phyloP scores from a whole-genome alignment of 2,329 filamentous ascomycete species.

The Hypomyces perniciosus region DNA sequence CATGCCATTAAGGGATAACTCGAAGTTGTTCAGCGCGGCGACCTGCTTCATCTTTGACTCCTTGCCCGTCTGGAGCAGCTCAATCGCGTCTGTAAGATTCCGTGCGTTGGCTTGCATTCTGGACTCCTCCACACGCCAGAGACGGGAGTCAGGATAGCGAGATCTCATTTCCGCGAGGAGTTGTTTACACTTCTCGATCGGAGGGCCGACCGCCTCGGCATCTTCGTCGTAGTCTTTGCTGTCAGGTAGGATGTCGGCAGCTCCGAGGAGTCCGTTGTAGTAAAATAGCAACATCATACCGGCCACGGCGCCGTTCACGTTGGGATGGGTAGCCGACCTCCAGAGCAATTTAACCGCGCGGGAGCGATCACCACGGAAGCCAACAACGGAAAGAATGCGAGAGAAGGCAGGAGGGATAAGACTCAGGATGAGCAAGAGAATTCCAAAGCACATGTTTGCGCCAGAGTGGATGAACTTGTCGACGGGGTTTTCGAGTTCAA shows the following conservation, averaged over 20 bases:
- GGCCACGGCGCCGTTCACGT: conserved; percentile 88
- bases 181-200: conserved; percentile 57
- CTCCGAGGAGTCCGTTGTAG: conserved; percentile 80
- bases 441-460: conserved; percentile 81
- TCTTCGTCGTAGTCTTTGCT: conserved; percentile 46
- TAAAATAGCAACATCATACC: conserved; percentile 76
- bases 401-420: conserved; percentile 88
- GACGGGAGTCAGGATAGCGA: conserved; percentile 71
- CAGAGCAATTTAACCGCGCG: conserved; percentile 81
- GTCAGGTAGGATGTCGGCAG: conserved; percentile 78
- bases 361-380: conserved; percentile 83
- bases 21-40: conserved; percentile 77
- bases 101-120: conserved; percentile 64
- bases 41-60: conserved; percentile 81
- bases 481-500: conserved; percentile 62
- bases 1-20: conserved; percentile 72
- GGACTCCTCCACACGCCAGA: conserved; percentile 88
- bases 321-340: conserved; percentile 78
- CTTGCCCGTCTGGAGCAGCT: conserved; percentile 53
- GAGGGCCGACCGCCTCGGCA: conserved; percentile 63
- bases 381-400: conserved; percentile 79
- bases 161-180: conserved; percentile 68
- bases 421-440: conserved; percentile 80
- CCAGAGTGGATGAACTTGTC: conserved; percentile 89
- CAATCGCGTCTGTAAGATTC: conserved; percentile 60